Conservation (phyloP, 2,329 filamentous ascomycete species). For the Trichoderma atrobrunneum region DNA sequence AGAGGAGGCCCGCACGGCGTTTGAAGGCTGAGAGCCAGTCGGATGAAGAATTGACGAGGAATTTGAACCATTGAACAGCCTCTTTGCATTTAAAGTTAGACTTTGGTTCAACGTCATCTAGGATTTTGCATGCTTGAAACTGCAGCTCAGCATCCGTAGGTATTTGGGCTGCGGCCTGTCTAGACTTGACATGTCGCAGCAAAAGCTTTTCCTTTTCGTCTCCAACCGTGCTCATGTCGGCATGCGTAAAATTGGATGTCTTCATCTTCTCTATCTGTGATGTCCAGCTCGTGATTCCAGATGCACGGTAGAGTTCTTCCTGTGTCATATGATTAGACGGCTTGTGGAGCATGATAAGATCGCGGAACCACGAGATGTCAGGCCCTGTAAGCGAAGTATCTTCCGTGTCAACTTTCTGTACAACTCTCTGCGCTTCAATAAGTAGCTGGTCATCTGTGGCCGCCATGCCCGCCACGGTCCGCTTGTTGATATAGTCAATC, state of each 20-base stretch:
- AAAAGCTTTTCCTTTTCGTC: background rate
- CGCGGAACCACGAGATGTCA: slow-evolving; percentile 9
- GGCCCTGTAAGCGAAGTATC: background rate
- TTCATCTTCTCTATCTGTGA: slow-evolving; percentile 1
- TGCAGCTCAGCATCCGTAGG: background rate
- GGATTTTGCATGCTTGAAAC: background rate
- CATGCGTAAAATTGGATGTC: background rate
- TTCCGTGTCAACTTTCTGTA: slow-evolving; percentile 3
- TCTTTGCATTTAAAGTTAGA: slow-evolving; percentile 3
- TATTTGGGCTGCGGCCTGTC: background rate
- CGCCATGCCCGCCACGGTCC: background rate
- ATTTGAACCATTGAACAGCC: slow-evolving; percentile 11
- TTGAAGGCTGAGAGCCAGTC: slow-evolving; percentile 2
- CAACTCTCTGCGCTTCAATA: background rate
- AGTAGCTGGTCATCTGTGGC: slow-evolving; percentile 1
- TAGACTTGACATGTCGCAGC: background rate
- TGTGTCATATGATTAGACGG: background rate
- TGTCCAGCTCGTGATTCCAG: background rate
- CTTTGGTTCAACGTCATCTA: slow-evolving; percentile 4
- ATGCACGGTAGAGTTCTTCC: background rate
- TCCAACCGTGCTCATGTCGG: background rate
- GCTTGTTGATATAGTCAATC: slow-evolving; percentile 4
- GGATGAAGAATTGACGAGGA: background rate
- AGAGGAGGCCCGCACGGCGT: background rate
- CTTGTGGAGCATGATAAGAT: background rate